Evolutionary conservation across 2,329 filamentous ascomycete species (phyloP), one percentile per base, ranked within the genome.

Genomic region (Cladosporium sp.): DNA sequence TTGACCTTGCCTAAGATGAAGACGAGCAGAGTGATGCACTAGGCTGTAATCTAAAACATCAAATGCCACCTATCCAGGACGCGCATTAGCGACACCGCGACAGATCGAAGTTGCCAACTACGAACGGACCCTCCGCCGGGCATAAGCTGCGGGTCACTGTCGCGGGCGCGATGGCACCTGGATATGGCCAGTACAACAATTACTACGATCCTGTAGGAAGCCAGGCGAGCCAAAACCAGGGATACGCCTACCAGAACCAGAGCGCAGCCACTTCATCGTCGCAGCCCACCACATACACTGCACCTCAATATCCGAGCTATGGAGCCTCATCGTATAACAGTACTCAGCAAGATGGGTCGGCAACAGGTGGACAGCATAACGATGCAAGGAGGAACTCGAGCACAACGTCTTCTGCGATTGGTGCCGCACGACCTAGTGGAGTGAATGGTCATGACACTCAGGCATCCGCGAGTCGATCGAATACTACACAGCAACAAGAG

Each of bases 131-230:
- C 13, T 30, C 18, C 54, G 32, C 54, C 51, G 28, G 18, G 51
- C 32, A 14, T 54, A 10, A 28, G 6, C 46, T 51, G 48, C 26
- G 51, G 7, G 16, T 13, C 26, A 30, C 7, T 16, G 18, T 32
- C 28, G 51, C 56, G 25, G n/a, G 18, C 43, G 58, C 16, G 18
- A 63, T 63, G 60, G 60, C 60, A 13, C 36, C 60, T 23, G 25
- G 48, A 56, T 56, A 57, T 48, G 46, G 46, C 28, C 64, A 70
- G 34, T 69, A 70, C 46, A 65, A 67, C 65, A 72, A 67, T 67
- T 75, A 72, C 68, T 76, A 76, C 67, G 73, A 75, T 54, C 71
- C 74, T 5, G 72, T 71, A 7, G 73, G 73, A 13, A 76, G 74
- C 54, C 73, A 74, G 65, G 65, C 72, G 14, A 72, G 68, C 25